Evolutionary conservation across 352 stramenopile genomes (phyloP).

Genomic region (Globisporangium abappressorium): DNA sequence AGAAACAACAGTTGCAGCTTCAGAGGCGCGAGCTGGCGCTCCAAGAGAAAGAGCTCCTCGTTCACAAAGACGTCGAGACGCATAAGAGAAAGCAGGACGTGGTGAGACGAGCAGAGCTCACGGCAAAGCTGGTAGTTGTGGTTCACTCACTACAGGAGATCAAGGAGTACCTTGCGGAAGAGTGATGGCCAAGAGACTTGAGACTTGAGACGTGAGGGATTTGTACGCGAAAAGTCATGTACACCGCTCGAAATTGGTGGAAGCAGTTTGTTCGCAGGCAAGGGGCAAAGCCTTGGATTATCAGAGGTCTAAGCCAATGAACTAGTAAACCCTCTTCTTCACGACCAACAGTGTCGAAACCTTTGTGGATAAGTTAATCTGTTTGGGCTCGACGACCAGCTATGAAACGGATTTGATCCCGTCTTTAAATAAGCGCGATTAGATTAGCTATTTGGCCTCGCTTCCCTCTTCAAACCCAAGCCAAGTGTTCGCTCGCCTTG

Average conservation of each 20-base stretch:
- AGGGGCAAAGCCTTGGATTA: too few relatives aligned
- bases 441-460: not conserved
- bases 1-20: slow-evolving; percentile 19
- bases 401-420: not conserved
- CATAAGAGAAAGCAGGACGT: slow-evolving; percentile 1
- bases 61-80: slow-evolving; percentile 30
- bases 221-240: too few relatives aligned
- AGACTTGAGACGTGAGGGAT: not conserved
- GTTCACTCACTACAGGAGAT: not conserved
- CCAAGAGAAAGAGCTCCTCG: slow-evolving; percentile 31
- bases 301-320: not conserved
- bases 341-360: not conserved
- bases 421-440: not conserved
- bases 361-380: not conserved
- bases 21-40: slow-evolving; percentile 41
- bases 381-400: not conserved
- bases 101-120: not conserved
- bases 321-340: not conserved
- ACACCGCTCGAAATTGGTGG: too few relatives aligned
- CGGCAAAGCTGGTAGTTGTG: not conserved
- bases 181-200: not conserved
- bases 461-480: not conserved
- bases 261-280: too few relatives aligned
- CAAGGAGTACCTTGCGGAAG: not conserved
- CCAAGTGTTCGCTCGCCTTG: not conserved